Percentiles rank a stretch among this genome's conserved stretches.
These are phyloP conservation scores for Cladophialophora yegresii DNA, from an alignment of 2,329 filamentous ascomycete genomes.

Conservation along the genomic window DNA sequence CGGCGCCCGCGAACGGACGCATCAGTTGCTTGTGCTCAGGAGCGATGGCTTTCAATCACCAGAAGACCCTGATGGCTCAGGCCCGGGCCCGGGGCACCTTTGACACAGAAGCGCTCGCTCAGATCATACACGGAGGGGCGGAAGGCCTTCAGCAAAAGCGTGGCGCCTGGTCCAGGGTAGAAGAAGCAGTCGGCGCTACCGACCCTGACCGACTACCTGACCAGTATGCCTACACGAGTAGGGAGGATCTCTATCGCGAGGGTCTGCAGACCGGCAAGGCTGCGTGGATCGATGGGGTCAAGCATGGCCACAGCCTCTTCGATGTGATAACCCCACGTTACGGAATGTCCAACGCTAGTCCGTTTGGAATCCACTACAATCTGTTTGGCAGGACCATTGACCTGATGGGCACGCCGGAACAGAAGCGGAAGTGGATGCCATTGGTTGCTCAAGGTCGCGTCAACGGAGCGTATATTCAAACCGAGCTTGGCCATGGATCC, in stretches of 20 bases:
- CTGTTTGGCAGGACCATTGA: slow-evolving; percentile 6
- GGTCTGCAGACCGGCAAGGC: slow-evolving; percentile 2
- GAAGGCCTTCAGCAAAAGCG: not conserved
- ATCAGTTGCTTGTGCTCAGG: not conserved
- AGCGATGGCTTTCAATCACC: not conserved
- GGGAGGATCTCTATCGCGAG: slow-evolving; percentile 3
- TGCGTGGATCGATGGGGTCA: slow-evolving; percentile 1
- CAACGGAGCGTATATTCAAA: slow-evolving; percentile 40
- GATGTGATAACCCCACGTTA: slow-evolving; percentile 5
- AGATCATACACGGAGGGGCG: not conserved
- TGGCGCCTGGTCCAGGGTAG: not conserved
- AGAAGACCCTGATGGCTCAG: slow-evolving; percentile 1
- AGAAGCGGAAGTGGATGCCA: slow-evolving; percentile 37
- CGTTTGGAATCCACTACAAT: slow-evolving; percentile 5
- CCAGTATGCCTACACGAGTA: not conserved
- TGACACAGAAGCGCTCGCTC: slow-evolving; percentile 3
- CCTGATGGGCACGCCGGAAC: slow-evolving; percentile 23
- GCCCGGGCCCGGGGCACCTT: not conserved
- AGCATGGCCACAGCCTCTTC: not conserved
- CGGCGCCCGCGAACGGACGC: not conserved
- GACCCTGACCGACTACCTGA: not conserved
- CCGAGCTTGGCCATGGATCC: slow-evolving; percentile 42
- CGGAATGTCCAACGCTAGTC: not conserved
- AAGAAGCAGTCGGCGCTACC: slow-evolving; percentile 1
- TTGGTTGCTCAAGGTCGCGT: slow-evolving; percentile 38